Base-by-base conservation (phyloP, 306 rosid genomes). In the Acacia acuminata region DNA sequence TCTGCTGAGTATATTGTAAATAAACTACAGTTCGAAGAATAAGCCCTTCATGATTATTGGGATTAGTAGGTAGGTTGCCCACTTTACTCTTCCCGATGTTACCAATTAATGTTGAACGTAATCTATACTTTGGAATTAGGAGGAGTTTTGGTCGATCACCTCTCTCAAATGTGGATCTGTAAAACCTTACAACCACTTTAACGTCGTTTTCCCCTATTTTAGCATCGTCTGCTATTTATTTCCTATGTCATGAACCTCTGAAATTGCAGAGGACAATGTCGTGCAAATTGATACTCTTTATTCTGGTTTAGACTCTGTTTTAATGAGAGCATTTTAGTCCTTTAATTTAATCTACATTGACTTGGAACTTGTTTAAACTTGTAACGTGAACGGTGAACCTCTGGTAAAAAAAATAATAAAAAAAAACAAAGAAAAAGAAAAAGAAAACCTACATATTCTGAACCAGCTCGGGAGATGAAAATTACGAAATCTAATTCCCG, bases 391-490 rank as follows among this genome's bases (percentile, higher is more conserved):
- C 42, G 42, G 42, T 5, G 42, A n/a, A 10, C 15, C 32, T 58
- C 27, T 22, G 30, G 4, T 22, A 0, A 10, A 22, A n/a, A 56
- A 20, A 4, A n/a, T n/a, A n/a, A n/a, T 9, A 27, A 27, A 27
- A 27, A 27, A 27, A 27, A 27, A 27, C n/a, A n/a, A n/a, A 2
- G 1, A 10, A 3, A n/a, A 22, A 20, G 1, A n/a, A 9, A 76
- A 40, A 2, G 40, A 19, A 20, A 56, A 17, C 22, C n/a, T 75
- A 64, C 12, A 12, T 64, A 15, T 30, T 32, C 50, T 53, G 58
- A 70, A 8, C 44, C 75, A n/a, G 74, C 47, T 30, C 20, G 58
- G 71, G 36, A 58, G 75, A 53, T 65, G n/a, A 38, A 78, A 73
- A 17, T 61, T 3, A 42, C 58, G 76, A 66, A 34, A 16, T 34